phyloP scores from a whole-genome alignment of 2,329 filamentous ascomycete species.

The Westerdykella ornata region DNA sequence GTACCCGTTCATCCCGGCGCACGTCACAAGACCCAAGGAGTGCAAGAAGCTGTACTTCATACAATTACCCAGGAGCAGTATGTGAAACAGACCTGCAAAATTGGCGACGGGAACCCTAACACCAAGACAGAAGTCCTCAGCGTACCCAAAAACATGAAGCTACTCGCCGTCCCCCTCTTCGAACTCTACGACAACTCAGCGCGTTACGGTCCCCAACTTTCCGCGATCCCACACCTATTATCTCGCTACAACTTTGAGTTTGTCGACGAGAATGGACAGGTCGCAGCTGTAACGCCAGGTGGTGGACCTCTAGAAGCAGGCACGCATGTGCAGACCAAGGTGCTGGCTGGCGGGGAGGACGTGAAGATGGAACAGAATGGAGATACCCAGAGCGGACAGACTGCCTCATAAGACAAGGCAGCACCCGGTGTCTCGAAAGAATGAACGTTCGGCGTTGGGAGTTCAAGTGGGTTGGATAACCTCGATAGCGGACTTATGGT shows the following conservation, averaged over 20 bases:
- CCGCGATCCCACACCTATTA: slow-evolving; percentile 89
- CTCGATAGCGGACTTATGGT: too few species aligned
- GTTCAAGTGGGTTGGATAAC: too few species aligned
- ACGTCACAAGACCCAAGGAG: slow-evolving; percentile 94
- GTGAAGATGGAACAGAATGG: slow-evolving; percentile 35
- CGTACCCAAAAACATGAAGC: slow-evolving; percentile 99
- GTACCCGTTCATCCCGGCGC: slow-evolving; percentile 95
- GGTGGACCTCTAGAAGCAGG: slow-evolving; percentile 50
- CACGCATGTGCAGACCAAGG: slow-evolving; percentile 26
- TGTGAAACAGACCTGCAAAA: slow-evolving; percentile 26
- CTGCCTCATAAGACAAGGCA: slow-evolving; percentile 1
- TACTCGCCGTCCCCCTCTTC: slow-evolving; percentile 91
- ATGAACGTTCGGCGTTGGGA: too few species aligned
- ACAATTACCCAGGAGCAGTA: slow-evolving; percentile 85
- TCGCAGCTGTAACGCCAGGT: slow-evolving; percentile 78
- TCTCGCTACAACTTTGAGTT: slow-evolving; percentile 98
- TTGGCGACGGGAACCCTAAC: slow-evolving; percentile 10
- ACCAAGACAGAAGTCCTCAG: slow-evolving; percentile 69
- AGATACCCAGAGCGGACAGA: slow-evolving; percentile 31
- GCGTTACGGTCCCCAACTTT: slow-evolving; percentile 90
- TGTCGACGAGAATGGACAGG: slow-evolving; percentile 83
- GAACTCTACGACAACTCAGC: slow-evolving; percentile 97
- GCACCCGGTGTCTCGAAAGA: too few species aligned
- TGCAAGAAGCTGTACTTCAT: slow-evolving; percentile 99
- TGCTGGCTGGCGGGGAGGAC: slow-evolving; percentile 35